Conservation (phyloP, 345 rosid species). For the Populus deltoides region DNA sequence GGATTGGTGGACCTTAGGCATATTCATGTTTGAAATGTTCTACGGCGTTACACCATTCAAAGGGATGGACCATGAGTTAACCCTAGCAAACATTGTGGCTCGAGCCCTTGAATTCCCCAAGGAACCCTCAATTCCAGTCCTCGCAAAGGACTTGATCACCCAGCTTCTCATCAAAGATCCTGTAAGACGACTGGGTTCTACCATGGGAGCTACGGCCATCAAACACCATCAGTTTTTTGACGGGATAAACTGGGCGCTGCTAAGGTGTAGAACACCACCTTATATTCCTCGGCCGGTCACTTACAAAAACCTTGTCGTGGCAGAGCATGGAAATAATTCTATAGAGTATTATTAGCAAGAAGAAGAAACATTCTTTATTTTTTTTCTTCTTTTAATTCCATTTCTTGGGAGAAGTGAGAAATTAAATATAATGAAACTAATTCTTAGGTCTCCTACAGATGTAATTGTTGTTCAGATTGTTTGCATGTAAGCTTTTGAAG, state of each 20-base stretch:
- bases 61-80: conserved; percentile 52
- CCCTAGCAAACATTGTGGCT: conserved; percentile 60
- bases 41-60: conserved; percentile 57
- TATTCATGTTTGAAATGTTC: conserved; percentile 55
- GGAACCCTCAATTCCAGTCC: conserved; percentile 42
- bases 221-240: conserved; percentile 51
- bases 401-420: background rate
- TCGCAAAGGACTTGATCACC: conserved; percentile 51
- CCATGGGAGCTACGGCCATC: conserved; percentile 51
- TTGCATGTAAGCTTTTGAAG: background rate
- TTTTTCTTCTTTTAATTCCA: too few relatives aligned
- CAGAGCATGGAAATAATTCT: background rate
- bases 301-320: background rate
- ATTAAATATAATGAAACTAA: background rate
- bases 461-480: background rate
- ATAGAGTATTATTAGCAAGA: background rate
- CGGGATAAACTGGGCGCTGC: conserved; percentile 61
- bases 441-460: background rate
- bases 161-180: conserved; percentile 59
- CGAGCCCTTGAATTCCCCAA: conserved; percentile 63
- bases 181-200: conserved; percentile 46
- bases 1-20: conserved; percentile 73
- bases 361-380: background rate
- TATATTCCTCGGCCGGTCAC: conserved; percentile 30
- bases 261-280: conserved; percentile 56